These are phyloP conservation scores for Phialocephala subalpina DNA, from an alignment of 2,329 filamentous ascomycete species.

Conservation along the genomic window DNA sequence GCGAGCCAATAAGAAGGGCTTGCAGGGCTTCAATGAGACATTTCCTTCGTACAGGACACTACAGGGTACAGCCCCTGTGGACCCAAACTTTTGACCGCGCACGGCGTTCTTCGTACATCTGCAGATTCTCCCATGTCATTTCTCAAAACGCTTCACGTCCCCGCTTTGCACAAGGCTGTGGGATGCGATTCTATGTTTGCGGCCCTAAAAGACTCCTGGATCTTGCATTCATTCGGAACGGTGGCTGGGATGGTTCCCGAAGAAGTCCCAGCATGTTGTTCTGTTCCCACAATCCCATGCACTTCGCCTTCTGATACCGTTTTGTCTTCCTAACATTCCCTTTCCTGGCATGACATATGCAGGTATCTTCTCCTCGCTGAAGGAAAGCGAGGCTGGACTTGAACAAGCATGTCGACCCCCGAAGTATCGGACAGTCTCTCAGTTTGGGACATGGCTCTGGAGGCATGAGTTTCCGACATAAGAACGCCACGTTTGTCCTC, in stretches of 20 bases:
- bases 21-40: no score
- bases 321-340: not conserved
- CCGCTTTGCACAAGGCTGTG: slow-evolving; percentile 15
- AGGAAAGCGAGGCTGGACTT: not conserved
- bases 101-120: no score
- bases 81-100: no score
- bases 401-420: not conserved
- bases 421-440: not conserved
- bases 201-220: not conserved
- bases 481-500: not conserved
- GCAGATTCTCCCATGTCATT: not conserved
- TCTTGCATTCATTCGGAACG: not conserved
- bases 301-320: not conserved
- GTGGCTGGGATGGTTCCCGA: not conserved
- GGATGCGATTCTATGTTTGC: slow-evolving; percentile 9
- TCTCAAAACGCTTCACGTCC: not conserved
- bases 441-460: no score
- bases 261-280: not conserved
- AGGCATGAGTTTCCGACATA: slow-evolving; percentile 4
- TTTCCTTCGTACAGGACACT: no score
- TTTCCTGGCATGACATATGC: no score
- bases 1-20: no score
- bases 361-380: not conserved
- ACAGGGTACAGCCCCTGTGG: no score
- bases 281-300: slow-evolving; percentile 2